Evolutionary conservation across 331 rosid genomes (phyloP).

Genomic region (Rhamnella rubrinervis): DNA sequence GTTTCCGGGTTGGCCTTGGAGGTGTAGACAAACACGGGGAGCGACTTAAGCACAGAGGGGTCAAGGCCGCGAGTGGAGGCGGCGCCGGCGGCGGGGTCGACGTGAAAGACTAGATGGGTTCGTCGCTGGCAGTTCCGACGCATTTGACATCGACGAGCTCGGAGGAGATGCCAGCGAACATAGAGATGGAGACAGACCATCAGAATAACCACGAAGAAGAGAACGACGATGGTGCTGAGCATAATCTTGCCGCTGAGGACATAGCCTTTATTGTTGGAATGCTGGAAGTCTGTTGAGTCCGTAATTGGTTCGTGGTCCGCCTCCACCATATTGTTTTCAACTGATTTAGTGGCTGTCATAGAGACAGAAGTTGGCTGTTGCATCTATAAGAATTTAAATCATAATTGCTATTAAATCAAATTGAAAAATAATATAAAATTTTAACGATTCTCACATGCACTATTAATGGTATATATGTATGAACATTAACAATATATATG

Average conservation of each 20-base stretch:
- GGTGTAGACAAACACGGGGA: constrained; percentile 60
- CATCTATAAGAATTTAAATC: too few relatives aligned
- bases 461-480: too few relatives aligned
- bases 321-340: too few relatives aligned
- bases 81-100: constrained; percentile 21
- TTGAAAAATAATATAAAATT: too few relatives aligned
- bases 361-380: not conserved
- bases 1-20: constrained; percentile 11
- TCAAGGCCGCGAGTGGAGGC: constrained; percentile 48
- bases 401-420: too few relatives aligned
- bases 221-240: constrained; percentile 57
- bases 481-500: too few relatives aligned
- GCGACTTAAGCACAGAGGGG: constrained; percentile 39
- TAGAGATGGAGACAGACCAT: constrained; percentile 73
- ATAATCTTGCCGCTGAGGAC: constrained; percentile 65
- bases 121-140: constrained; percentile 34
- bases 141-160: constrained; percentile 51
- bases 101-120: constrained; percentile 41
- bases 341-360: not conserved
- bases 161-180: constrained; percentile 76
- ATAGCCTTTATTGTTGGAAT: constrained; percentile 18
- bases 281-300: not conserved
- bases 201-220: constrained; percentile 64
- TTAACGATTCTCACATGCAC: too few relatives aligned
- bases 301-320: not conserved